Evolutionary conservation across 1,284 basidiomycete genomes (phyloP), one percentile per base, ranked within the genome.

Genomic region (Cryptococcus jaspeensis): DNA sequence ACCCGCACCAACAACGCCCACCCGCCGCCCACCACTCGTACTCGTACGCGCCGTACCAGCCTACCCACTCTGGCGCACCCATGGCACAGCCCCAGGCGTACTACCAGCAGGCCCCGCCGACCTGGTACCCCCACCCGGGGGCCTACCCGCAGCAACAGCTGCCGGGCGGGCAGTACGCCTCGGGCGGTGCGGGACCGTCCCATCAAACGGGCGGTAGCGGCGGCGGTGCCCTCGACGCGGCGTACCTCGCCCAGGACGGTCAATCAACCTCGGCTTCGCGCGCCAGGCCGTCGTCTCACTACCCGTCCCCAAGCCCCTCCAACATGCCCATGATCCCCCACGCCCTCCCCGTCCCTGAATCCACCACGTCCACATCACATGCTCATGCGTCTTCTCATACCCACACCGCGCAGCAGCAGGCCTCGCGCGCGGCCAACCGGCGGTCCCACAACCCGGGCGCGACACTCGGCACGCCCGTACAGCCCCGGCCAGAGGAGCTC

Each of bases 361-460:
- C 69, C 7, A 66, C 56, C 38, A 62, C 66, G 7, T 65, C 63
- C 9, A 63, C 69, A 1, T 68, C 65, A 11, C 65, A 67, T 38
- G 49, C n/a, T n/a, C n/a, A n/a, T n/a, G n/a, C n/a, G n/a, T n/a
- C n/a, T n/a, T n/a, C n/a, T n/a, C n/a, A n/a, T n/a, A n/a, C 66
- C 9, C 67, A 71, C 53, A 59, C 61, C 25, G 64, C 64, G 44
- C 60, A 23, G 37, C 44, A 22, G 32, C 56, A 22, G 39, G 56
- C 43, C 40, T 40, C 51, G 9, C 56, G 53, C 35, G 57, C 50
- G 9, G 60, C 57, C 16, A 62, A 77, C 50, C 65, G 76, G 23
- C 71, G 74, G 52, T 78, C 76, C 1, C 75, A 78, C 64, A 75
- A 77, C 52, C 75, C 75, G 0, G 60, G 56, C 12, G 56, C 69